Evolutionary conservation across 257 asterid species (phyloP), one percentile per base, ranked within the genome.

Genomic region (Solanum gandarillasii): DNA sequence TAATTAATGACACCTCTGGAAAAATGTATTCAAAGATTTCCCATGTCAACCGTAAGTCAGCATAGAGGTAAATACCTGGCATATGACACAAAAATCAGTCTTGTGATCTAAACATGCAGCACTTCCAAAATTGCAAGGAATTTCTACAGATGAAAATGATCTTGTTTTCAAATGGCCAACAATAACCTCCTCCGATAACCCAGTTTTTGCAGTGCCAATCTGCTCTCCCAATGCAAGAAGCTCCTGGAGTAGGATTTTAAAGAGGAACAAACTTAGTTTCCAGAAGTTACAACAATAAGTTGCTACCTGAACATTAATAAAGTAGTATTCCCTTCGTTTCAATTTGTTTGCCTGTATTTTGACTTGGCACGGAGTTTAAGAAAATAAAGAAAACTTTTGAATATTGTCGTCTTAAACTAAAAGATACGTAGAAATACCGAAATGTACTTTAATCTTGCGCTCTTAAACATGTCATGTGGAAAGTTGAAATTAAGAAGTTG

Each of bases 211-310:
- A 62, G 92, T 92, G 76, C 99, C 99, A 60, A 95, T 96, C 90
- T 92, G 98, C 90, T 95, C 98, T 86, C 95, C 99, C 89, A 95
- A 85, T 36, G 95, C 98, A 89, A 95, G 98, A 91, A 96, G 98
- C 94, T 96, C 98, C 98, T 96, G 94, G 74, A 36, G 67, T 58
- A 68, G 55, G 88, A 87, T 75, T 35, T 75, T 27, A 46, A 82
- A 62, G 81, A 36, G 72, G 65, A 36, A n/a, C 14, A 34, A 43
- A 72, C 31, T 72, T 70, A 34, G 29, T 52, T 70, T 86, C 72
- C 71, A 46, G 25, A 86, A 86, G 88, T 71, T 41, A 20, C 9
- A 71, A 39, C 76, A 81, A 9, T 48, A 48, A 14, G 34, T 25
- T 79, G 62, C 8, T 14, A 79, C 4, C 2, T 43, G 65, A 79